These are phyloP conservation scores for Pythium pyrilobum DNA, from an alignment of 352 stramenopile species.

Conservation along the genomic window DNA sequence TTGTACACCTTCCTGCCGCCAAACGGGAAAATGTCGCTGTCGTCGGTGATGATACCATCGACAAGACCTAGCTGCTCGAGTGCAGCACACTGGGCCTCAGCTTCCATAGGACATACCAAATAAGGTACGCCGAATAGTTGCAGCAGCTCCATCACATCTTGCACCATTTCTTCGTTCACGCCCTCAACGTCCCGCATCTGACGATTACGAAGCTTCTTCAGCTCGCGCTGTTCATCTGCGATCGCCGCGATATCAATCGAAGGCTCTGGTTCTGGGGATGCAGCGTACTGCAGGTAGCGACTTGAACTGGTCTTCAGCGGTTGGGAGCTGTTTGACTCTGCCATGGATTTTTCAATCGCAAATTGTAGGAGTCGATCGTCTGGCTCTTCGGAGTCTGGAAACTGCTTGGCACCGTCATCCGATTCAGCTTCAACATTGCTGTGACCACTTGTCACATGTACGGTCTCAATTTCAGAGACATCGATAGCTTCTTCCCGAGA, in stretches of 20 bases:
- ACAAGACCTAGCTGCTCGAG: conserved; percentile 96
- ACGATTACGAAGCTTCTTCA: conserved; percentile 74
- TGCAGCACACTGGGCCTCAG: conserved; percentile 97
- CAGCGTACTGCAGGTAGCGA: conserved; percentile 20
- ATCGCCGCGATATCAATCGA: conserved; percentile 30
- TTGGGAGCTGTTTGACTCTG: neutral
- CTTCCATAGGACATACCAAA: conserved; percentile 98
- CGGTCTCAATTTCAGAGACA: too few relatives aligned
- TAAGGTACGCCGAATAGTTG: conserved; percentile 98
- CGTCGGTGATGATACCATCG: conserved; percentile 98
- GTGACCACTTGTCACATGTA: neutral
- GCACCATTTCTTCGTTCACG: conserved; percentile 97
- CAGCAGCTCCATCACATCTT: conserved; percentile 95
- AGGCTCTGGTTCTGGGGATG: conserved; percentile 3
- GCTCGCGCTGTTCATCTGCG: conserved; percentile 51
- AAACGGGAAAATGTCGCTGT: conserved; percentile 95
- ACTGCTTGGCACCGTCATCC: neutral
- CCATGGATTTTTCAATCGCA: conserved; percentile 22
- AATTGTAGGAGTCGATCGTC: conserved; percentile 18
- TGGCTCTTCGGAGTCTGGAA: neutral
- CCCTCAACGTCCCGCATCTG: conserved; percentile 90
- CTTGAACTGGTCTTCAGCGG: neutral
- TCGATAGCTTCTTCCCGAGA: too few relatives aligned
- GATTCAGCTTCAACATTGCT: neutral
- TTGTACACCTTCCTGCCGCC: conserved; percentile 95